Base-by-base conservation (phyloP, 371 early-diverging fungal genomes). In the Apophysomyces elegans region DNA sequence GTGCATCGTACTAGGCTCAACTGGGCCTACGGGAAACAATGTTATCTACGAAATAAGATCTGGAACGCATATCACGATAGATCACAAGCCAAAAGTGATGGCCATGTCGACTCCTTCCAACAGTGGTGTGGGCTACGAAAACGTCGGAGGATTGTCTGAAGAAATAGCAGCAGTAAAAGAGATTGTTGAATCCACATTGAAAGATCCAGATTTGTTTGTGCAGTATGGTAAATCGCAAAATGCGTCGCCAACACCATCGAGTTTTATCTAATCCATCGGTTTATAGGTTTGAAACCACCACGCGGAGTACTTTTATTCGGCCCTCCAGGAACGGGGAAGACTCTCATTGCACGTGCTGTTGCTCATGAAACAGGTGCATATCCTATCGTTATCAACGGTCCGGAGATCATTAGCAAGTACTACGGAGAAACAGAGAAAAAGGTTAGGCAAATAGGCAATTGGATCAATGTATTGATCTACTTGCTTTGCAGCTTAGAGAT, bases 291-390 rank as follows among this genome's bases (percentile, higher is more conserved):
- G n/a, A 87, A 81, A 67, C 94, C 96, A 39, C 98, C 95, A 21
- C 84, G 91, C 46, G 99, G 98, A 6, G 90, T 96, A 0, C 76
- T 98, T 32, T 74, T 99, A 4, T 96, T 92, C 74, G 99, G 99
- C 0, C 99, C 99, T 46, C 97, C 99, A 18, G 99, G 99, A 16
- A 99, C 99, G 11, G 99, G 99, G 16, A 99, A 99, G 74, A 98
- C 99, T 0, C 82, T 98, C 68, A 85, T 99, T 37, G 98, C 96
- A 0, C 86, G 93, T 56, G 93, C 95, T 18, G 94, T 96, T 0
- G 98, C 97, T 0, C 76, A 89, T 36, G 92, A 93, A 63, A 92
- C 93, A 12, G 87, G 88, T 0, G 93, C 95, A 0, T 87, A 91
- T 70, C 88, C 93, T 16, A 92, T 95, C 8, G 78, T 90, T 16